Conservation (phyloP, 2,329 filamentous ascomycete genomes). For the Pestalotiopsis sp. region DNA sequence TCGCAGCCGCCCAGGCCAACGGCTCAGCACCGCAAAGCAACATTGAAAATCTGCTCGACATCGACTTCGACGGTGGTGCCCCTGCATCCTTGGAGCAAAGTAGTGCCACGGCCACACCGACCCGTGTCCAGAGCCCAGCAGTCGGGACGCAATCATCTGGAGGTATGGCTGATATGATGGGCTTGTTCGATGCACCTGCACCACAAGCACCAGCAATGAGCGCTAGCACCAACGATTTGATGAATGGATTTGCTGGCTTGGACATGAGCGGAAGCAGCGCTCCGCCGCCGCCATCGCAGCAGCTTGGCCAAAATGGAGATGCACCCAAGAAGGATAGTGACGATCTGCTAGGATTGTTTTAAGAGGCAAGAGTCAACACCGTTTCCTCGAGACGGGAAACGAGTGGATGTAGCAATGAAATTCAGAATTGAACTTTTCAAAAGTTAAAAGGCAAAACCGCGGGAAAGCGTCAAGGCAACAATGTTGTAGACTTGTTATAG, state of each 20-base stretch:
- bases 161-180: constrained; percentile 66
- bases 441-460: neutral
- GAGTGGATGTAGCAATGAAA: too few relatives aligned
- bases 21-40: constrained; percentile 68
- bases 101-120: constrained; percentile 62
- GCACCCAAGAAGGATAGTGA: constrained; percentile 61
- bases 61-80: constrained; percentile 91
- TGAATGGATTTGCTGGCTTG: constrained; percentile 85
- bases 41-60: constrained; percentile 92
- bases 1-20: constrained; percentile 67
- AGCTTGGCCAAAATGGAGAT: constrained; percentile 46
- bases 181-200: constrained; percentile 69
- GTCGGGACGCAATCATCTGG: constrained; percentile 38
- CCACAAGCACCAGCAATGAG: constrained; percentile 41
- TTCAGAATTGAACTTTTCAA: neutral
- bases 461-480: neutral
- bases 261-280: constrained; percentile 69
- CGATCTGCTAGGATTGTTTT: constrained; percentile 64
- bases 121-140: constrained; percentile 67
- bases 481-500: neutral
- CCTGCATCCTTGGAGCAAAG: constrained; percentile 78
- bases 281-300: constrained; percentile 65
- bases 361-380: constrained; percentile 19
- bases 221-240: constrained; percentile 80
- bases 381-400: too few relatives aligned